phyloP scores from a whole-genome alignment of 345 rosid genomes.

The Isatis tinctoria region DNA sequence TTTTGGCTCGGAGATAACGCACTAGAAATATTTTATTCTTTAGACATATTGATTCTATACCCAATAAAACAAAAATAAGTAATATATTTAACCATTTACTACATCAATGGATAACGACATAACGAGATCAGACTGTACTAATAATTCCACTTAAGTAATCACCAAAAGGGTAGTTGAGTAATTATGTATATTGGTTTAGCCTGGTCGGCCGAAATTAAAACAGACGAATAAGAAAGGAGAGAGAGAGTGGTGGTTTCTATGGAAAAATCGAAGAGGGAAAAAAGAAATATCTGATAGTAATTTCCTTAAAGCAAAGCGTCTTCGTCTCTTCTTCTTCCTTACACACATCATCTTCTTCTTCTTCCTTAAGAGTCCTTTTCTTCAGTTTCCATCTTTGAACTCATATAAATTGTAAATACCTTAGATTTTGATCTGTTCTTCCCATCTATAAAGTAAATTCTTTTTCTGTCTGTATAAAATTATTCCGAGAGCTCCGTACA shows the following conservation, averaged over 20 bases:
- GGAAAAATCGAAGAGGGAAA: background rate
- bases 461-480: background rate
- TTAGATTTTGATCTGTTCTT: background rate
- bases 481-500: background rate
- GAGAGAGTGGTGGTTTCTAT: background rate
- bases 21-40: background rate
- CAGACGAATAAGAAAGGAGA: conserved; percentile 9
- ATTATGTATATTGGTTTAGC: background rate
- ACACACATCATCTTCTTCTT: background rate
- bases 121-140: conserved; percentile 4
- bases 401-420: conserved; percentile 24
- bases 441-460: background rate
- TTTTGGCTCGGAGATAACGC: background rate
- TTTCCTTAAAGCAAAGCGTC: conserved; percentile 30
- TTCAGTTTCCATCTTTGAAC: background rate
- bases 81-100: background rate
- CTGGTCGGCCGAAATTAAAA: conserved; percentile 26
- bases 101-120: conserved; percentile 17
- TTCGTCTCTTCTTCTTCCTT: conserved; percentile 12
- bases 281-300: background rate
- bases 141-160: background rate
- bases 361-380: conserved; percentile 5
- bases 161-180: conserved; percentile 16
- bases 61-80: background rate
- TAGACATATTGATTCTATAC: background rate